Evolutionary conservation across 2,329 filamentous ascomycete genomes (phyloP), one percentile per base, ranked within the genome.

Genomic region (Sphaceloma murrayae): DNA sequence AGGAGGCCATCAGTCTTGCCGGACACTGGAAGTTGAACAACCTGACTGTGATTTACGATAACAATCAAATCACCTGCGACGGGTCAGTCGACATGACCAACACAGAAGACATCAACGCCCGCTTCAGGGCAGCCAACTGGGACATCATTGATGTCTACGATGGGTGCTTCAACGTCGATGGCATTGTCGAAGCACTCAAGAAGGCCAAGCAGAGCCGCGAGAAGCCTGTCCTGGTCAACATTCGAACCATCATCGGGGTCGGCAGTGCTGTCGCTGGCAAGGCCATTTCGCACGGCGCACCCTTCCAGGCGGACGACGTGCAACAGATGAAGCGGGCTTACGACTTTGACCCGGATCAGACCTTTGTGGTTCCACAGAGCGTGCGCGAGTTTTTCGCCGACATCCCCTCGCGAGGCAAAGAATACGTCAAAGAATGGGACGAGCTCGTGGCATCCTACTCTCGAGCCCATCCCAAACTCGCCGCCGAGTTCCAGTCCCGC

Each of bases 31-130:
- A 61, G 51, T 61, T 78, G 14, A 68, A 73, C 59, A 77, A 77
- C 52, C 60, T 78, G 3, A 68, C 67, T 11, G 59, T 77, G 19
- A 69, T 76, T 43, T 77, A 76, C 50, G 74, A 77, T 52, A 75
- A 77, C 58, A 77, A 78, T 53, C 69, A 75, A 52, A 63, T 78
- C 34, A 76, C 73, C 5, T 77, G 73, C 52, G 74, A 77, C 47
- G 74, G 74, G 0, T 67, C 66, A 2, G 67, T 75, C 8, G 72
- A 75, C 56, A 58, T 68, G 46, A 63, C 63, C 4, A 72, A 69
- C 48, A 70, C 65, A 0, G 74, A 77, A 49, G 72, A 77, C 38
- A 62, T 75, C 54, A 75, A 77, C 47, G 58, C 64, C 13, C 77
- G 76, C 59, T 75, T 77, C 72, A 61, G 64, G 3, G 72, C 73